Percentiles rank a stretch among this genome's conserved stretches.
Evolutionary conservation across 441 rosid species (phyloP).

Genomic region (Adansonia rubrostipa): DNA sequence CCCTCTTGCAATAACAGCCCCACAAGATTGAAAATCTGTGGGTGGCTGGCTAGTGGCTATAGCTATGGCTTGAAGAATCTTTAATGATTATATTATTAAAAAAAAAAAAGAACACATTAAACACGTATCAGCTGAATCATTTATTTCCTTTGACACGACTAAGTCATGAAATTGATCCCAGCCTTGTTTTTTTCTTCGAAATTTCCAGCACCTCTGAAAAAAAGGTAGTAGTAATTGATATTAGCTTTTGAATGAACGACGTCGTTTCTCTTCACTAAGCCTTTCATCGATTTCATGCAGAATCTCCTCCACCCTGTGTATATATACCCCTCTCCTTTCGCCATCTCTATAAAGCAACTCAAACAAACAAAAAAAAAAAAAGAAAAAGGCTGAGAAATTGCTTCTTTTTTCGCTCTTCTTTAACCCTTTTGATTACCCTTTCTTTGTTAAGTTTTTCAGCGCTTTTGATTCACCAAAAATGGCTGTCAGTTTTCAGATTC

Average conservation of each 20-base stretch:
- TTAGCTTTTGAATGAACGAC: slow-evolving; percentile 7
- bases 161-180: slow-evolving; percentile 27
- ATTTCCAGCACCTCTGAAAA: slow-evolving; percentile 27
- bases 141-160: slow-evolving; percentile 20
- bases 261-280: slow-evolving; percentile 28
- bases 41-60: slow-evolving; percentile 35
- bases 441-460: neutral
- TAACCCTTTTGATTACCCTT: slow-evolving; percentile 2
- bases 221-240: no score
- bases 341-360: slow-evolving; percentile 25
- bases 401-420: slow-evolving; percentile 1
- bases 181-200: neutral
- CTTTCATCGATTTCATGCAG: slow-evolving; percentile 27
- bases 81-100: slow-evolving; percentile 21
- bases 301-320: neutral
- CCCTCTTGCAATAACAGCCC: slow-evolving; percentile 24
- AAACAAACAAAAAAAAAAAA: neutral
- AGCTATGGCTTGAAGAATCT: slow-evolving; percentile 28
- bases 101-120: neutral
- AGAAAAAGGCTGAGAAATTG: neutral
- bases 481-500: slow-evolving; percentile 36
- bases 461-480: slow-evolving; percentile 27
- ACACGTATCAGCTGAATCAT: slow-evolving; percentile 19
- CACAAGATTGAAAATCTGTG: slow-evolving; percentile 40
- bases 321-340: slow-evolving; percentile 10